Percentiles rank a stretch among this genome's conserved stretches.
These are phyloP conservation scores for Eruca vesicaria DNA, from an alignment of 441 rosid genomes.

Conservation along the genomic window DNA sequence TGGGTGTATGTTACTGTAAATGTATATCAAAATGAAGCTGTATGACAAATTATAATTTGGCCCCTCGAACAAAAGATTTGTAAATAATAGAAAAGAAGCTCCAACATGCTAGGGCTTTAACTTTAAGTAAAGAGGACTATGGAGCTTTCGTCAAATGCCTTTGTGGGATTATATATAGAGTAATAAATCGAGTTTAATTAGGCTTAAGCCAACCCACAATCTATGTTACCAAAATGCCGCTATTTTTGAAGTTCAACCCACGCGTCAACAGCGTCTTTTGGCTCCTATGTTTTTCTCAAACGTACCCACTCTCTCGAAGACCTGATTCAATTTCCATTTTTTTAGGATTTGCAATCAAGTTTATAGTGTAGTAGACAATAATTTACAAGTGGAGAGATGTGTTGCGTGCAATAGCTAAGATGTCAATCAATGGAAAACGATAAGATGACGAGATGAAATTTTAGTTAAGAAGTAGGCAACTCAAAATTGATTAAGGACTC, in stretches of 20 bases:
- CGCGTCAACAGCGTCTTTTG: neutral
- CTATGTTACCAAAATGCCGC: neutral
- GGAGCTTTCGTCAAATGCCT: neutral
- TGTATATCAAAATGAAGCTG: neutral
- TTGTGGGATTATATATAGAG: neutral
- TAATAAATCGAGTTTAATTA: neutral
- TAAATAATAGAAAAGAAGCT: neutral
- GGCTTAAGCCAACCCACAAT: neutral
- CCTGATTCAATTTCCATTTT: neutral
- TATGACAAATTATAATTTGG: neutral
- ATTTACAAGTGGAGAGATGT: neutral
- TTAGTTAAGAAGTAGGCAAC: neutral
- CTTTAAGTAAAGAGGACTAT: neutral
- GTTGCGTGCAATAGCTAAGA: neutral
- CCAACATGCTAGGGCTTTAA: neutral
- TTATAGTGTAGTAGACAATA: neutral
- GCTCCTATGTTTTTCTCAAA: neutral
- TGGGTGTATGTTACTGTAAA: neutral
- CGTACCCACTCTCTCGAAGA: neutral
- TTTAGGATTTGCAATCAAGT: neutral
- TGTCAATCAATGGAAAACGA: neutral
- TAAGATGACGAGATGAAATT: neutral
- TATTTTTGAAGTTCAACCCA: neutral
- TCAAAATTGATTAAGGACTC: neutral
- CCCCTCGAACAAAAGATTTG: neutral